Conservation (phyloP, 2,329 filamentous ascomycete species). For the Neocucurbitaria cava region DNA sequence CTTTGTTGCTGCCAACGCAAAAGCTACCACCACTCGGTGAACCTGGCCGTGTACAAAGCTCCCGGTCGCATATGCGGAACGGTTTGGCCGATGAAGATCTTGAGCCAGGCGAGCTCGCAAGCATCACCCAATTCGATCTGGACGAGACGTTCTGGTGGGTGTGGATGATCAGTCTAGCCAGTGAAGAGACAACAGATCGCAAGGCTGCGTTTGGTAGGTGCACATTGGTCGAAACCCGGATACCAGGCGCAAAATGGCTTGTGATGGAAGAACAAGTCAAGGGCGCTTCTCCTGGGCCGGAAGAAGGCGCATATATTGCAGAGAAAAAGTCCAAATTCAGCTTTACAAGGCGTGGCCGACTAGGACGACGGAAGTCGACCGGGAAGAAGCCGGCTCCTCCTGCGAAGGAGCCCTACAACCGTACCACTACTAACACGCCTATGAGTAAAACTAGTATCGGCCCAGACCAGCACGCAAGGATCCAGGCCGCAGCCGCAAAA, state of each 20-base stretch:
- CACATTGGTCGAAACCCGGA: slow-evolving; percentile 86
- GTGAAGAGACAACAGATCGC: slow-evolving; percentile 82
- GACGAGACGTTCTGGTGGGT: slow-evolving; percentile 99
- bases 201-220: slow-evolving; percentile 96
- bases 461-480: slow-evolving; percentile 89
- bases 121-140: slow-evolving; percentile 82
- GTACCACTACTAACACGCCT: slow-evolving; percentile 57
- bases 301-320: slow-evolving; percentile 85
- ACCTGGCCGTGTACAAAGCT: slow-evolving; percentile 75
- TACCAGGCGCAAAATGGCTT: slow-evolving; percentile 83
- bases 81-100: slow-evolving; percentile 73
- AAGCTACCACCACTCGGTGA: slow-evolving; percentile 86
- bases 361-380: slow-evolving; percentile 62
- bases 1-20: slow-evolving; percentile 85
- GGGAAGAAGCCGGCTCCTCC: slow-evolving; percentile 52
- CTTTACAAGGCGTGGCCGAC: slow-evolving; percentile 74
- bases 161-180: slow-evolving; percentile 95
- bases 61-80: slow-evolving; percentile 74
- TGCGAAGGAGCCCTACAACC: slow-evolving; percentile 61
- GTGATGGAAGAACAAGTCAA: slow-evolving; percentile 97
- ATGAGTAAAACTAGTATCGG: slow-evolving; percentile 84
- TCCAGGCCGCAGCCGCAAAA: slow-evolving; percentile 87
- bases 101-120: slow-evolving; percentile 92
- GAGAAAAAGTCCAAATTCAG: slow-evolving; percentile 96
- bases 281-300: slow-evolving; percentile 84